phyloP scores from a whole-genome alignment of 2,329 filamentous ascomycete species.

The Trichophyton mentagrophytes region DNA sequence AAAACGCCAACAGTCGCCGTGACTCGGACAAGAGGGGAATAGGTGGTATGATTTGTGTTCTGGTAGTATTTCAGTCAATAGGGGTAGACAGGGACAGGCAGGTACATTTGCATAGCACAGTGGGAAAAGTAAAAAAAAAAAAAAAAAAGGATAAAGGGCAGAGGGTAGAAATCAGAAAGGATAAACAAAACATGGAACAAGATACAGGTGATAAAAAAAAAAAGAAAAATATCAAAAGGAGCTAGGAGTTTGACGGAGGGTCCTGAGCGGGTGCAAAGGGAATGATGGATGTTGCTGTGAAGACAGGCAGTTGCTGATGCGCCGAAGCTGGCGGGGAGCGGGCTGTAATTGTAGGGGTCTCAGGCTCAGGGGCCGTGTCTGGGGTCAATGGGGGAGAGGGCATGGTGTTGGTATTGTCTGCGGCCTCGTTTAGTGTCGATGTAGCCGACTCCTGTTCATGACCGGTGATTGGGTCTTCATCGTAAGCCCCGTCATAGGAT shows the following conservation, averaged over 20 bases:
- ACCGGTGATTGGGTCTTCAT: not conserved
- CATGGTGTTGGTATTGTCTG: not conserved
- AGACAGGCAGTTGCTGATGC: conserved; percentile 36
- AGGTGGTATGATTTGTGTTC: not conserved
- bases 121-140: not conserved
- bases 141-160: not conserved
- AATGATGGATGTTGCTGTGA: conserved; percentile 35
- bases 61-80: not conserved
- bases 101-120: not conserved
- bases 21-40: not conserved
- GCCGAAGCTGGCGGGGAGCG: conserved; percentile 24
- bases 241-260: not conserved
- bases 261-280: conserved; percentile 25
- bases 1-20: not conserved
- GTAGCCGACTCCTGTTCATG: not conserved
- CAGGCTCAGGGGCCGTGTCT: not conserved
- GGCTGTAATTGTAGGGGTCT: conserved; percentile 15
- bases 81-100: not conserved
- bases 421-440: not conserved
- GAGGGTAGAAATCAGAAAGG: not conserved
- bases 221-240: too few relatives aligned
- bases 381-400: conserved; percentile 11
- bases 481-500: not conserved
- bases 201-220: not conserved
- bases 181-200: not conserved